Percentiles rank a stretch among this genome's conserved stretches.
These are phyloP conservation scores for Forsythia viridissima DNA, from an alignment of 257 asterid species.

Conservation along the genomic window DNA sequence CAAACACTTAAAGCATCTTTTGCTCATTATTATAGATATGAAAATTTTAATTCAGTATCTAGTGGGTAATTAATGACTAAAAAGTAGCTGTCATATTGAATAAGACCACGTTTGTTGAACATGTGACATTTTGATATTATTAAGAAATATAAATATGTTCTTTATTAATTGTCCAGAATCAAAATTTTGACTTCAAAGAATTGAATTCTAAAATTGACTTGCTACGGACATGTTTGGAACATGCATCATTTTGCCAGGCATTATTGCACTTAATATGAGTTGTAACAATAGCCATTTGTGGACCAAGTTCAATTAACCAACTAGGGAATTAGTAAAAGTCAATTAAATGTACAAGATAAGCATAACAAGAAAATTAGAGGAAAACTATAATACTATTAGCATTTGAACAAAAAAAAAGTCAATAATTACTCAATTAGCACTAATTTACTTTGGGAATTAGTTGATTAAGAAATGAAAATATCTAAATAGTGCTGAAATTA, in stretches of 20 bases:
- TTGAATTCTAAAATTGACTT: conserved; percentile 10
- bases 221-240: conserved; percentile 25
- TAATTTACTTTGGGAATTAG: neutral
- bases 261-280: conserved; percentile 12
- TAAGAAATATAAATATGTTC: neutral
- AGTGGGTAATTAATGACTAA: neutral
- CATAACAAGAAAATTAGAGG: neutral
- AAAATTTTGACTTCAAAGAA: neutral
- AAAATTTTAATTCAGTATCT: neutral
- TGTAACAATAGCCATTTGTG: neutral
- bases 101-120: conserved; percentile 18
- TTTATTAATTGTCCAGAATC: neutral
- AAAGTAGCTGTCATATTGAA: neutral
- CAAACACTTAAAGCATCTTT: neutral
- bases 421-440: neutral
- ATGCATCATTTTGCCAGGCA: conserved; percentile 23
- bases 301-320: neutral
- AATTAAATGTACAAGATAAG: neutral
- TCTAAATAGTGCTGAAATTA: too few relatives aligned
- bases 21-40: neutral
- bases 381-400: neutral
- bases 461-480: too few relatives aligned
- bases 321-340: neutral
- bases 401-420: neutral
- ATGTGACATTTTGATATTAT: neutral